These are phyloP conservation scores for Hemisphaericaspora xylofermentans DNA, from an alignment of 1,139 yeast genomes.

Conservation along the genomic window DNA sequence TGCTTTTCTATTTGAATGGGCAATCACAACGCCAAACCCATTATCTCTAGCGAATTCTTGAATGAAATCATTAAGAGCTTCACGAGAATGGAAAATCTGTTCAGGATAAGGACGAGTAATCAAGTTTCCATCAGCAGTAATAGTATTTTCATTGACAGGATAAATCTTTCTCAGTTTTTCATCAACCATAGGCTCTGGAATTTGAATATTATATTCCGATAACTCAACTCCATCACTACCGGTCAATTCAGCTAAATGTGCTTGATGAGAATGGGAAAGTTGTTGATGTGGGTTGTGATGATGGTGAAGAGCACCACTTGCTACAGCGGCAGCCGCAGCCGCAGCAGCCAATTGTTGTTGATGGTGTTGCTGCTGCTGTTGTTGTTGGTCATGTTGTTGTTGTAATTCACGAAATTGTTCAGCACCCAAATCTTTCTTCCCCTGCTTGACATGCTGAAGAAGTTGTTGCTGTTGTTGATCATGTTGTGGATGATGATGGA, in stretches of 20 bases:
- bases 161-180: conserved; percentile 43
- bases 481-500: conserved; percentile 9
- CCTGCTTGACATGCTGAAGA: conserved; percentile 7
- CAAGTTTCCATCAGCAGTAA: conserved; percentile 50
- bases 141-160: conserved; percentile 48
- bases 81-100: conserved; percentile 50
- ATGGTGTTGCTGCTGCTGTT: conserved; percentile 16
- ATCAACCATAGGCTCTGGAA: conserved; percentile 49
- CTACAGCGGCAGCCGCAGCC: conserved; percentile 13
- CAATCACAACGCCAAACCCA: conserved; percentile 60
- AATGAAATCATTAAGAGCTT: conserved; percentile 54
- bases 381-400: conserved; percentile 15
- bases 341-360: conserved; percentile 14
- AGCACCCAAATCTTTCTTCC: conserved; percentile 4
- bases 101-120: conserved; percentile 58
- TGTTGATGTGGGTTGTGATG: conserved; percentile 18
- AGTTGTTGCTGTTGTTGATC: conserved; percentile 7
- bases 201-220: conserved; percentile 47
- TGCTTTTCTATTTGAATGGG: conserved; percentile 59
- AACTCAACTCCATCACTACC: conserved; percentile 23
- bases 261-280: conserved; percentile 20
- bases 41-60: conserved; percentile 58
- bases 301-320: conserved; percentile 14
- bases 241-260: conserved; percentile 17
- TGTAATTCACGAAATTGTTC: conserved; percentile 12